phyloP scores from a whole-genome alignment of 441 rosid species.

The Erodium texanum region DNA sequence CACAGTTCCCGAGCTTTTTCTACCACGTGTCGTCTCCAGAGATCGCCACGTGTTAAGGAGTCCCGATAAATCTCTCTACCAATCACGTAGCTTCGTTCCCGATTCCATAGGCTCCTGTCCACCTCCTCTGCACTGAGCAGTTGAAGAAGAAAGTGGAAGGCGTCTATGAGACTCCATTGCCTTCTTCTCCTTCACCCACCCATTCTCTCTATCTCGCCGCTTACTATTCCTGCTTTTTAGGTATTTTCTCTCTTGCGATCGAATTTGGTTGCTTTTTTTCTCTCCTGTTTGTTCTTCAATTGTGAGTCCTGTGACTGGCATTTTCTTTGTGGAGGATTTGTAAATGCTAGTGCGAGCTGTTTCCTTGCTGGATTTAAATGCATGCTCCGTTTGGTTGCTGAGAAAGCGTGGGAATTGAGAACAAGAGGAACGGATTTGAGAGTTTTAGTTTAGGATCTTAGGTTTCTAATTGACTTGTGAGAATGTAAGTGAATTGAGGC shows the following conservation, averaged over 20 bases:
- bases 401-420: slow-evolving; percentile 4
- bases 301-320: background rate
- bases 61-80: slow-evolving; percentile 27
- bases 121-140: background rate
- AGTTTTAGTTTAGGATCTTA: background rate
- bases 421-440: background rate
- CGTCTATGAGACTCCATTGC: background rate
- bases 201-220: background rate
- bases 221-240: background rate
- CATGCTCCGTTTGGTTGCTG: slow-evolving; percentile 14
- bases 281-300: background rate
- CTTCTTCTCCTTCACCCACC: background rate
- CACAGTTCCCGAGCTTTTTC: slow-evolving; percentile 20
- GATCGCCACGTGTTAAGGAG: slow-evolving; percentile 22
- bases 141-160: background rate
- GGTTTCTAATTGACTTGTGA: background rate
- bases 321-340: background rate
- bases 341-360: background rate
- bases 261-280: background rate
- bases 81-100: slow-evolving; percentile 4
- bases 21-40: slow-evolving; percentile 29
- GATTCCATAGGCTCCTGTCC: slow-evolving; percentile 12
- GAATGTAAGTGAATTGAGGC: background rate
- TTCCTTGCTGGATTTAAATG: background rate
- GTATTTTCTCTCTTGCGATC: background rate